Evolutionary conservation across 164 flowering plant species (phyloP), one percentile per base, ranked within the genome.

Genomic region (Houttuynia cordata): DNA sequence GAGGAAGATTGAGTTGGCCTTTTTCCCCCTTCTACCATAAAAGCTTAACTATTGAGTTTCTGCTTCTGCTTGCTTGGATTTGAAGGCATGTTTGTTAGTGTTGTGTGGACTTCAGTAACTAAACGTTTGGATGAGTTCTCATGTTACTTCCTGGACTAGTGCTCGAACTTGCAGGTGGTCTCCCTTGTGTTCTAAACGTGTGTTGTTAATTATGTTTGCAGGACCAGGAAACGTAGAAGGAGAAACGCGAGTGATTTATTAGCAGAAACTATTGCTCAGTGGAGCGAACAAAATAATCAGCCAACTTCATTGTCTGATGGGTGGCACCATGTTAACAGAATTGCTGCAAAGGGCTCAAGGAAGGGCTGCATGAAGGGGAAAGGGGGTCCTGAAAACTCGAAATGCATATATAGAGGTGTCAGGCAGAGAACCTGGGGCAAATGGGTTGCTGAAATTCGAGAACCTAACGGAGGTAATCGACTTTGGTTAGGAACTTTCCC

Each of bases 401-500:
- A 19, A 41, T 64, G 73, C 50, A 69, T 34, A 1, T 75, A 63
- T 57, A 72, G 78, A 63, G 78, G 75, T 21, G 78, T 74, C 15
- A 62, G 77, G 24, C 77, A 74, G 50, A 61, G 77, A 22, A 71
- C 70, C 1, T 75, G 75, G 75, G 78, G 78, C 4, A 75, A 68
- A 21, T 75, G 78, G 75, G 73, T 72, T 40, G 69, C 78, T 10
- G 78, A 75, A 62, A 75, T 75, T 51, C 68, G 75, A 1, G 66
- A 69, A 61, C 78, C 78, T 0, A 64, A 67, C 59, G 59, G 53
- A 19, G 75, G 75, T 3, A 61, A 23, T 0, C 57, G 73, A 1
- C 78, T 69, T 19, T 75, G 78, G 78, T 64, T 75, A 0, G 78
- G 78, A n/a, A 84, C 90, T 1, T 82, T 76, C 45, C 63, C 79